Conservation (phyloP, 108 stramenopile species). For the Nannochloropsis granulata region DNA sequence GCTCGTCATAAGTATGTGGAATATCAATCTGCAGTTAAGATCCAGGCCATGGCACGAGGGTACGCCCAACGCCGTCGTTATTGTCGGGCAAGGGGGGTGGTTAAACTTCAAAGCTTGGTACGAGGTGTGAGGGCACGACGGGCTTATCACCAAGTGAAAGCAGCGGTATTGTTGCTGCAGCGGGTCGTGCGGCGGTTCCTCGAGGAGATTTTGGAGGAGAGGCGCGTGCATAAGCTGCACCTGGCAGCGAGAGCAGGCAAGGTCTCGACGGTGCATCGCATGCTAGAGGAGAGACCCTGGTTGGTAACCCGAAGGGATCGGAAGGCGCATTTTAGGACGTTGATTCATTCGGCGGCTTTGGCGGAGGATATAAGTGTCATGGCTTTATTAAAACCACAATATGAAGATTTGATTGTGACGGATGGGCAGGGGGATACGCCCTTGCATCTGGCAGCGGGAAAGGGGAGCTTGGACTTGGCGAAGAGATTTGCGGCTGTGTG, state of each 20-base stretch:
- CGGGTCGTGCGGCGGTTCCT: background rate
- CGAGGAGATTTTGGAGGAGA: background rate
- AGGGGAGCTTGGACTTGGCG: background rate
- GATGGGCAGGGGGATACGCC: constrained; percentile 16
- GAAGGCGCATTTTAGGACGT: background rate
- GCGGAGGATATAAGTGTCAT: background rate
- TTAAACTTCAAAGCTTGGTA: background rate
- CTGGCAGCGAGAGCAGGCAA: background rate
- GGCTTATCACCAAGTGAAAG: background rate
- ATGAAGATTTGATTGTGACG: background rate
- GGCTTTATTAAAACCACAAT: background rate
- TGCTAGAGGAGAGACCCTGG: background rate
- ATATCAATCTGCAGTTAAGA: background rate
- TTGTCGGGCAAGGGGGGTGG: background rate
- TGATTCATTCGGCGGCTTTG: background rate
- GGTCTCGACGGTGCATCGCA: background rate
- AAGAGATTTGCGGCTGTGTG: background rate
- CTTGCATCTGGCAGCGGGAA: background rate
- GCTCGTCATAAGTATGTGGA: background rate
- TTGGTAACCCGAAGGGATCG: background rate
- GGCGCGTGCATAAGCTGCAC: background rate
- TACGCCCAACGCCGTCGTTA: background rate
- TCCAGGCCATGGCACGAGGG: background rate
- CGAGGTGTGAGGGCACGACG: background rate
- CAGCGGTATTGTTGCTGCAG: background rate